Conservation (phyloP, 345 rosid species). For the Rhodomyrtus tomentosa region DNA sequence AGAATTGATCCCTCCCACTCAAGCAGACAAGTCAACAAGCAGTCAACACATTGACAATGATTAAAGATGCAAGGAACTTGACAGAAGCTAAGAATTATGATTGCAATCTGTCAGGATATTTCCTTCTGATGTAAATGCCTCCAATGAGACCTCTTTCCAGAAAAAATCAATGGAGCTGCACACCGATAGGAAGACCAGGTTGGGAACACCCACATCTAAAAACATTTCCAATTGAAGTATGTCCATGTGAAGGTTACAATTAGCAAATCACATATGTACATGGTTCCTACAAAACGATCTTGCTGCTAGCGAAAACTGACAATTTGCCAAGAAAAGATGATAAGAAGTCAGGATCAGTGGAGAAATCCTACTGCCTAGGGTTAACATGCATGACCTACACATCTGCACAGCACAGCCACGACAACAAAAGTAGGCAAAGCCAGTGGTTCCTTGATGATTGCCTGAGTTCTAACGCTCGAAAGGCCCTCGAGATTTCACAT, state of each 20-base stretch:
- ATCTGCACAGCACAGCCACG: not conserved
- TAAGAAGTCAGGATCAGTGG: not conserved
- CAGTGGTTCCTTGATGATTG: not conserved
- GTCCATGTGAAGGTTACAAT: not conserved
- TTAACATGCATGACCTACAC: not conserved
- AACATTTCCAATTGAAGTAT: not conserved
- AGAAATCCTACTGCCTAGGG: not conserved
- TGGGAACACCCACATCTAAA: not conserved
- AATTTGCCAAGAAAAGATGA: not conserved
- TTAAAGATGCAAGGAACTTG: not conserved
- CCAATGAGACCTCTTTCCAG: not conserved
- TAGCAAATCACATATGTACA: not conserved
- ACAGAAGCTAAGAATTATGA: not conserved
- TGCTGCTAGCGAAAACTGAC: not conserved
- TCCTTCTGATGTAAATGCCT: not conserved
- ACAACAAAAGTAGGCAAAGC: not conserved
- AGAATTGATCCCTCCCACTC: not conserved
- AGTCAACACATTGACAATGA: not conserved
- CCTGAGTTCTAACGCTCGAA: not conserved
- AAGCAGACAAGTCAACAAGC: not conserved
- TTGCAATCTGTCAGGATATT: not conserved
- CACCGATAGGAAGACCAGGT: not conserved
- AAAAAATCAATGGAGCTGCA: not conserved
- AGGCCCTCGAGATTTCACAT: conserved; percentile 24
- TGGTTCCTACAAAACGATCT: not conserved